These are phyloP conservation scores for Aureobasidium sp. DNA, from an alignment of 2,329 filamentous ascomycete species.

Conservation along the genomic window DNA sequence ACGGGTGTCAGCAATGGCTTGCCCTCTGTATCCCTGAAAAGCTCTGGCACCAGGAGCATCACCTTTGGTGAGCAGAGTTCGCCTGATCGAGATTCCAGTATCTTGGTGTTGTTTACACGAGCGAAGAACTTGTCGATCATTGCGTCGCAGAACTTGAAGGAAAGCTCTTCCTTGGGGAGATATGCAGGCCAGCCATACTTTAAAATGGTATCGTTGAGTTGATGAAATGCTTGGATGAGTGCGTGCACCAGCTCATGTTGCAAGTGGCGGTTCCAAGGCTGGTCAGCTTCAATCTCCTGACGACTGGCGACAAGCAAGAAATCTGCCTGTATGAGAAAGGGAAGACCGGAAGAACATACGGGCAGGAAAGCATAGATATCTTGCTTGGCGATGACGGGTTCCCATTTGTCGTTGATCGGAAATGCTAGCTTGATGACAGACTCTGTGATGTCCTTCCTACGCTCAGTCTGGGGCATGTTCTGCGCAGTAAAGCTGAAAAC, in stretches of 20 bases:
- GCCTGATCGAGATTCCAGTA: not conserved
- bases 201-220: slow-evolving; percentile 15
- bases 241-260: slow-evolving; percentile 4
- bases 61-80: not conserved
- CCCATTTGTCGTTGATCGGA: slow-evolving; percentile 16
- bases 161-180: slow-evolving; percentile 2
- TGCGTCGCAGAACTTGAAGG: not conserved
- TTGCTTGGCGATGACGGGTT: slow-evolving; percentile 13
- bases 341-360: slow-evolving; percentile 22
- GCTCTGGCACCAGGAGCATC: not conserved
- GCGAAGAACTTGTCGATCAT: not conserved
- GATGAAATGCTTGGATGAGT: slow-evolving; percentile 11
- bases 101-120: not conserved
- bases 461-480: slow-evolving; percentile 19
- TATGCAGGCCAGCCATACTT: slow-evolving; percentile 19
- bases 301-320: slow-evolving; percentile 20
- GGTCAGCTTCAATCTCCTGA: slow-evolving; percentile 15
- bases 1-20: not conserved
- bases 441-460: slow-evolving; percentile 17
- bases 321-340: slow-evolving; percentile 22
- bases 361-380: slow-evolving; percentile 24
- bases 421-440: slow-evolving; percentile 22
- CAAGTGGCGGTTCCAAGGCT: slow-evolving; percentile 17
- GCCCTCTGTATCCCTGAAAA: not conserved
- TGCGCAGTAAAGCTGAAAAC: slow-evolving; percentile 10